These are phyloP conservation scores for Arthroderma sp. DNA, from an alignment of 2,329 filamentous ascomycete species.

Conservation along the genomic window DNA sequence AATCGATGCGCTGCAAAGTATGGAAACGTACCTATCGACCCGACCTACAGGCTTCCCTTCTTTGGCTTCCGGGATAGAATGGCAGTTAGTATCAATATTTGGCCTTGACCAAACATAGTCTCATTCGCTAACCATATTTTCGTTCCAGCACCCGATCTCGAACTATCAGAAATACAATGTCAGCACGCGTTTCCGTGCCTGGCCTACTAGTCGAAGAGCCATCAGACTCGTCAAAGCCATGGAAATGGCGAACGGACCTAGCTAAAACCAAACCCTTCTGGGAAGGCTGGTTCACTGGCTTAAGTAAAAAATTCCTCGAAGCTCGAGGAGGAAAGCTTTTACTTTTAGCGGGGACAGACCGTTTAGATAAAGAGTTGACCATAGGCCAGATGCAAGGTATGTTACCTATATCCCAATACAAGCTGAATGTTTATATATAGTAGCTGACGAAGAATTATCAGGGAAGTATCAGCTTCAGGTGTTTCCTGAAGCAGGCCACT, in stretches of 20 bases:
- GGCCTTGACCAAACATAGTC: neutral
- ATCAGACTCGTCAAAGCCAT: slow-evolving; percentile 37
- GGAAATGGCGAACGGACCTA: slow-evolving; percentile 79
- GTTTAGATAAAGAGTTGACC: slow-evolving; percentile 79
- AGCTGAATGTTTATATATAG: neutral
- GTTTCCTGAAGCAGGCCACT: slow-evolving; percentile 88
- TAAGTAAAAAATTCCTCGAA: slow-evolving; percentile 76
- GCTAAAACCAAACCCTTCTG: slow-evolving; percentile 77
- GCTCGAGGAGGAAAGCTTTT: slow-evolving; percentile 74
- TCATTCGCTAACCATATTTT: neutral
- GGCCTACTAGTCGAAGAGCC: slow-evolving; percentile 49
- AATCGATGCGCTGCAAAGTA: slow-evolving; percentile 85
- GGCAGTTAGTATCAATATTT: slow-evolving; percentile 48
- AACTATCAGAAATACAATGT: slow-evolving; percentile 69
- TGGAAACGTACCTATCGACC: slow-evolving; percentile 80
- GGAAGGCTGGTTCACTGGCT: slow-evolving; percentile 82
- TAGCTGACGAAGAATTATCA: slow-evolving; percentile 6
- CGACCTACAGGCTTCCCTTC: slow-evolving; percentile 68
- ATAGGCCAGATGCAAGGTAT: slow-evolving; percentile 94
- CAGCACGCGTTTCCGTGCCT: slow-evolving; percentile 80
- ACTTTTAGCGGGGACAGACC: slow-evolving; percentile 75
- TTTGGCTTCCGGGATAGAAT: slow-evolving; percentile 70
- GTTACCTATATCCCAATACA: slow-evolving; percentile 10
- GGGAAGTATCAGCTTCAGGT: slow-evolving; percentile 92
- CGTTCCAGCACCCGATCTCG: slow-evolving; percentile 53